phyloP scores from a whole-genome alignment of 805 yeast genomes.

The Saturnispora bothae region DNA sequence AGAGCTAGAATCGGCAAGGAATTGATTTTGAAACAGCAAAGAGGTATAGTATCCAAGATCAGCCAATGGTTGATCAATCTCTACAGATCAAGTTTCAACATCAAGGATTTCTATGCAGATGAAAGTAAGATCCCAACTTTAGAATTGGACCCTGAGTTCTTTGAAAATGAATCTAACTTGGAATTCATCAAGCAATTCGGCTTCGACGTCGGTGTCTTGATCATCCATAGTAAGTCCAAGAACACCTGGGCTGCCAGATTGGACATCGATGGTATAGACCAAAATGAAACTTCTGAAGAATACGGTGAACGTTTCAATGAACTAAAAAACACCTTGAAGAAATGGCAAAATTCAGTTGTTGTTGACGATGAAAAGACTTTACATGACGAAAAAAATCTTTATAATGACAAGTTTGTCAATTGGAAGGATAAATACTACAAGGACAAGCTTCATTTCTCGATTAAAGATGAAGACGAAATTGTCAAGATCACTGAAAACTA shows the following conservation, averaged over 20 bases:
- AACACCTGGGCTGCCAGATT: constrained; percentile 48
- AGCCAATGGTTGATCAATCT: constrained; percentile 37
- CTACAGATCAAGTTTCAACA: constrained; percentile 26
- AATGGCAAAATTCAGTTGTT: constrained; percentile 53
- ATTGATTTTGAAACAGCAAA: constrained; percentile 60
- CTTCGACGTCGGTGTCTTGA: constrained; percentile 53
- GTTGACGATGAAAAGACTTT: constrained; percentile 48
- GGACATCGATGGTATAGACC: constrained; percentile 66
- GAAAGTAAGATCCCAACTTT: constrained; percentile 36
- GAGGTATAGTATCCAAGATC: constrained; percentile 52
- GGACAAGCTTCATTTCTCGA: constrained; percentile 63
- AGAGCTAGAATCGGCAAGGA: constrained; percentile 57
- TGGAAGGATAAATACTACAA: constrained; percentile 87
- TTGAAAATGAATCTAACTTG: constrained; percentile 35
- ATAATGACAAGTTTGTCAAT: constrained; percentile 58
- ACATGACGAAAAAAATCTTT: constrained; percentile 47
- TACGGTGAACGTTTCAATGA: constrained; percentile 41
- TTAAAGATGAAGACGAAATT: constrained; percentile 49
- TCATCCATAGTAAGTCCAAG: constrained; percentile 51
- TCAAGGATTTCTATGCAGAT: constrained; percentile 23
- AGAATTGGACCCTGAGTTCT: constrained; percentile 37
- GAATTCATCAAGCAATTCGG: constrained; percentile 57
- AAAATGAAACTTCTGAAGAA: constrained; percentile 58
- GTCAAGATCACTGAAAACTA: constrained; percentile 66
- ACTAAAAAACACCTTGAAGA: constrained; percentile 45